These are phyloP conservation scores for Chlamydomonas eustigma DNA, from an alignment of 139 green algal species.

Conservation along the genomic window DNA sequence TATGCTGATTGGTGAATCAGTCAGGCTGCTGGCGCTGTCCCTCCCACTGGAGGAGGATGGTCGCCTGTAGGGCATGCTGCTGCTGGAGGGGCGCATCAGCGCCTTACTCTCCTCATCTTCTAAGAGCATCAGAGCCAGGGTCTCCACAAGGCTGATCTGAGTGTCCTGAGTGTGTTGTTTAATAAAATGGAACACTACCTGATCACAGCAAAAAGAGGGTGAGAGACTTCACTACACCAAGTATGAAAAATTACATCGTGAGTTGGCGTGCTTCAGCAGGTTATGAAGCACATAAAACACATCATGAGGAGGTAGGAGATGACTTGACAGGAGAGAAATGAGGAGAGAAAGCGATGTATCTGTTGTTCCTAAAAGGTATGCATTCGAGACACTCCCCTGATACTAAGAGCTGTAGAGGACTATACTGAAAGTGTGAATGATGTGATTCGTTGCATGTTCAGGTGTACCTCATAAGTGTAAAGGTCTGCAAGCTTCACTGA, in stretches of 20 bases:
- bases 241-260: too few species aligned
- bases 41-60: too few species aligned
- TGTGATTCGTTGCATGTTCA: neutral
- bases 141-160: conserved; percentile 11
- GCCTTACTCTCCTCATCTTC: neutral
- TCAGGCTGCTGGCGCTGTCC: too few species aligned
- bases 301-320: neutral
- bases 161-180: neutral
- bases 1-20: too few species aligned
- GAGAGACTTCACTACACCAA: too few species aligned
- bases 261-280: too few species aligned
- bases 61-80: too few species aligned
- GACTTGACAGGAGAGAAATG: neutral
- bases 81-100: too few species aligned
- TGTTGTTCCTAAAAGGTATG: neutral
- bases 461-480: conserved; percentile 8
- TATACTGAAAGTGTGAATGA: neutral
- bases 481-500: conserved; percentile 1
- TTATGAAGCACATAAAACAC: neutral
- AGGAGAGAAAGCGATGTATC: neutral
- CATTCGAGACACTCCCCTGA: neutral
- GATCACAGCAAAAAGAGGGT: too few species aligned
- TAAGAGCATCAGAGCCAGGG: neutral
- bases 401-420: too few species aligned
- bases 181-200: neutral